phyloP scores from a whole-genome alignment of 495 filamentous ascomycete genomes.

The Cairneyella variabilis region DNA sequence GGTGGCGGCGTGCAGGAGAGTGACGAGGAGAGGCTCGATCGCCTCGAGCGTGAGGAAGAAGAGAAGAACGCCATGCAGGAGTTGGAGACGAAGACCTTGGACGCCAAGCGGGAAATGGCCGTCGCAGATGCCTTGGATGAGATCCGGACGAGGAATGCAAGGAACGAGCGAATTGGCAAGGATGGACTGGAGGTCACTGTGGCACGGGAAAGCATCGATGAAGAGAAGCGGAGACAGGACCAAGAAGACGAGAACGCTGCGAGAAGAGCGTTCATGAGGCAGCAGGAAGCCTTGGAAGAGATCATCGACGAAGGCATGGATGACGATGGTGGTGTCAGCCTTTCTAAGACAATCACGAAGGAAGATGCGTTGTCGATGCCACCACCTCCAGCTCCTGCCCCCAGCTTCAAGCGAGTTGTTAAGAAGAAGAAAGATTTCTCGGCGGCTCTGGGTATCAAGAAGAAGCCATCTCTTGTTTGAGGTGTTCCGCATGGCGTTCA shows the following conservation, averaged over 20 bases:
- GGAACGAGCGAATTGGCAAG: conserved; percentile 69
- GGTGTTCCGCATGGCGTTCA: too few species aligned
- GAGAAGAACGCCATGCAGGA: conserved; percentile 74
- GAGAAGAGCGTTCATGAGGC: conserved; percentile 67
- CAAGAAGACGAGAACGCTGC: conserved; percentile 85
- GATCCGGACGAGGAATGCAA: conserved; percentile 85
- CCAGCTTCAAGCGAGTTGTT: conserved; percentile 70
- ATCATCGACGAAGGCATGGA: conserved; percentile 38
- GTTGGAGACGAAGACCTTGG: conserved; percentile 76
- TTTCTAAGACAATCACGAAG: conserved; percentile 29
- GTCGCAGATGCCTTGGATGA: conserved; percentile 96
- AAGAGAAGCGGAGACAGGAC: conserved; percentile 60
- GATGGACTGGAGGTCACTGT: conserved; percentile 48
- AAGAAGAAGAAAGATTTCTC: conserved; percentile 80
- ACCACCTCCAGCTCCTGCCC: conserved; percentile 30
- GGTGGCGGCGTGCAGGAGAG: conserved; percentile 63
- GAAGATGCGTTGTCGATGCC: conserved; percentile 35
- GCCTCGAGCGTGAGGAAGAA: conserved; percentile 70
- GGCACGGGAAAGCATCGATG: conserved; percentile 48
- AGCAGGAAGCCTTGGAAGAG: conserved; percentile 34
- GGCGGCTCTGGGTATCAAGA: conserved; percentile 82
- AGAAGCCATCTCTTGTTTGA: conserved; percentile 60
- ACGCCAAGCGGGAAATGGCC: conserved; percentile 96
- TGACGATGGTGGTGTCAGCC: conserved; percentile 25
- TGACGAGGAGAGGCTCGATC: conserved; percentile 82